A percentile compares a stretch with the other conserved stretches of the same genome.
phyloP scores from a whole-genome alignment of 2,329 filamentous ascomycete species.

The Lasiodiplodia sp. region DNA sequence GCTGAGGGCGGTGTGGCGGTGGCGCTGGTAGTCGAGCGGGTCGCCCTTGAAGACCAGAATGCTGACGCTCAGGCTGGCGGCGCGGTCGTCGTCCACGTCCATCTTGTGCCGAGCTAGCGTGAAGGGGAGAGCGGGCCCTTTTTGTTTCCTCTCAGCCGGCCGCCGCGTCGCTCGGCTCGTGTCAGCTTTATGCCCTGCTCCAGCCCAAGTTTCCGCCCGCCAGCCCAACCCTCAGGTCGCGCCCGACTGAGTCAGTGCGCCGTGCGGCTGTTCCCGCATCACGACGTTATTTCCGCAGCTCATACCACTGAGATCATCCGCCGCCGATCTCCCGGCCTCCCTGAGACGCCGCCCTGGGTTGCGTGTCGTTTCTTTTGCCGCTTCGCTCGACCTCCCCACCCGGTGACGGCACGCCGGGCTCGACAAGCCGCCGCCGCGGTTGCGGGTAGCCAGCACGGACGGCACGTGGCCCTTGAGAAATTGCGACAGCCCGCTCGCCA shows the following conservation, averaged over 20 bases:
- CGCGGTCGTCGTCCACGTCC: slow-evolving; percentile 12
- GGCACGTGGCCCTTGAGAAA: slow-evolving; percentile 13
- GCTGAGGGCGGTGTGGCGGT: slow-evolving; percentile 27
- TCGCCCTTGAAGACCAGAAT: slow-evolving; percentile 28
- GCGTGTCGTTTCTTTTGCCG: neutral
- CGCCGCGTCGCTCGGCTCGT: neutral
- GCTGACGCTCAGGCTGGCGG: slow-evolving; percentile 7
- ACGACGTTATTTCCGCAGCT: slow-evolving; percentile 22
- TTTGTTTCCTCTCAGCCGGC: neutral
- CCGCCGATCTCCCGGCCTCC: slow-evolving; percentile 9
- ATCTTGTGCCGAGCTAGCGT: neutral
- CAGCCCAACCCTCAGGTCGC: slow-evolving; percentile 14
- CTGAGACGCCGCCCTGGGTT: neutral
- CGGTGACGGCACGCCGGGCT: slow-evolving; percentile 15
- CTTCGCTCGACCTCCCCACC: neutral
- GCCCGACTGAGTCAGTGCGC: slow-evolving; percentile 16
- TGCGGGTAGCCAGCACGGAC: slow-evolving; percentile 6
- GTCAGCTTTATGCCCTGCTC: slow-evolving; percentile 13
- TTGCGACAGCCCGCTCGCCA: slow-evolving; percentile 12
- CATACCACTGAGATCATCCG: slow-evolving; percentile 5
- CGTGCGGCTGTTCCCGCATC: slow-evolving; percentile 24
- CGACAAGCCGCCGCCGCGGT: slow-evolving; percentile 8
- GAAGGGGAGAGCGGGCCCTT: neutral
- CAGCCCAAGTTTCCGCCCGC: slow-evolving; percentile 9
- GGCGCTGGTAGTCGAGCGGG: slow-evolving; percentile 23